phyloP scores from a whole-genome alignment of 169 alveolate genomes.

The Neospora caninum region DNA sequence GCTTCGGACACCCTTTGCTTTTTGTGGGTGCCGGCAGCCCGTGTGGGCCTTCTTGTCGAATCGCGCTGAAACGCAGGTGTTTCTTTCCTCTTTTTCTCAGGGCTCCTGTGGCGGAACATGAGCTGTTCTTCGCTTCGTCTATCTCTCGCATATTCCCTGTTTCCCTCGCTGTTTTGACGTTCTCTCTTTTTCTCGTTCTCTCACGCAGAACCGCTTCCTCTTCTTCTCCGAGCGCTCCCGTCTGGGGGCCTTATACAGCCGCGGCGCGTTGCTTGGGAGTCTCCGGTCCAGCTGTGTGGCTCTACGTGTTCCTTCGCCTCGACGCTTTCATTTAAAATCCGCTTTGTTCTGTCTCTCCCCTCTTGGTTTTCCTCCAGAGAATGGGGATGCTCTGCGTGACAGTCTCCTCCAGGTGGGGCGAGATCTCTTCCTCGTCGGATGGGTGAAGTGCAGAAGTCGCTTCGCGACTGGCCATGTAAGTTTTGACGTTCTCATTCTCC shows the following conservation, averaged over 20 bases:
- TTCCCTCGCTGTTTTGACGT: background rate
- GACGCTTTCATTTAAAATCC: too few species aligned
- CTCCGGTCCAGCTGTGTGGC: too few species aligned
- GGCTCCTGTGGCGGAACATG: background rate
- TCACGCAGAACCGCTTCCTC: too few species aligned
- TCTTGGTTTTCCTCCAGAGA: background rate
- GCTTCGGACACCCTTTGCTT: too few species aligned
- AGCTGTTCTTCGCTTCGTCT: background rate
- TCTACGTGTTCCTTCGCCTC: too few species aligned
- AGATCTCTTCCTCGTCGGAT: constrained; percentile 52
- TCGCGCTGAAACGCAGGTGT: too few species aligned
- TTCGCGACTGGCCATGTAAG: constrained; percentile 50
- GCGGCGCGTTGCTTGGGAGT: too few species aligned
- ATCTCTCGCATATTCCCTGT: background rate
- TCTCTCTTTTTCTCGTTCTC: too few species aligned
- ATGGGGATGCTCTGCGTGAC: constrained; percentile 20
- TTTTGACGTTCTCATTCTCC: background rate
- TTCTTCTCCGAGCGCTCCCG: background rate
- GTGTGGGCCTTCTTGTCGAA: too few species aligned
- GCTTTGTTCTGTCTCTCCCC: too few species aligned
- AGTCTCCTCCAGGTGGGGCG: constrained; percentile 12
- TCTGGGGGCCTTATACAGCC: background rate
- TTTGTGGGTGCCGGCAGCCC: too few species aligned
- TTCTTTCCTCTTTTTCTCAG: background rate
- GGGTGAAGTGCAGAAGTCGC: constrained; percentile 51